A percentile compares a stretch with the other conserved stretches of the same genome.
phyloP scores from a whole-genome alignment of 352 stramenopile genomes.

The Peronospora tabacina region DNA sequence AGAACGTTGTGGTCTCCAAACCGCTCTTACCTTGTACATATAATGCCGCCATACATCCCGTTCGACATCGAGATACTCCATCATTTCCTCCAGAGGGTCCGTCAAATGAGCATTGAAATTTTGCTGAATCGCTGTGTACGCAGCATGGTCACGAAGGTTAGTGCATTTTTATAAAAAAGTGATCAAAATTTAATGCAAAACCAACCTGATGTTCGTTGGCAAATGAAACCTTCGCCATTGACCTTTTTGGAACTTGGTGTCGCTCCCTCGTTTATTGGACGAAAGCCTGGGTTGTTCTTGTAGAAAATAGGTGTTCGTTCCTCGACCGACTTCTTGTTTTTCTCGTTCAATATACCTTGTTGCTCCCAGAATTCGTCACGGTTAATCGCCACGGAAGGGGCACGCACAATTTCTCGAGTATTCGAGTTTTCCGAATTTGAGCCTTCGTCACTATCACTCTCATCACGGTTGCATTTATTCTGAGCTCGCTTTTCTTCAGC shows the following conservation, averaged over 20 bases:
- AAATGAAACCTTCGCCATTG: conserved; percentile 55
- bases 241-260: conserved; percentile 27
- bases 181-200: background rate
- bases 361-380: conserved; percentile 31
- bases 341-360: conserved; percentile 36
- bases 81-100: conserved; percentile 64
- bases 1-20: background rate
- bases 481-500: conserved; percentile 6
- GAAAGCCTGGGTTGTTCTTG: conserved; percentile 63
- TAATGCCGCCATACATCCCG: conserved; percentile 71
- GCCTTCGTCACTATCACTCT: conserved; percentile 39
- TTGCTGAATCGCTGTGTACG: conserved; percentile 40
- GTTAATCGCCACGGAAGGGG: conserved; percentile 29
- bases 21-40: conserved; percentile 58
- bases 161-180: background rate
- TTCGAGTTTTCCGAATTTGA: conserved; percentile 37
- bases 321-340: conserved; percentile 49
- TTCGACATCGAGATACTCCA: conserved; percentile 75
- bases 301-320: conserved; percentile 63
- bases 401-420: conserved; percentile 37
- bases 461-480: conserved; percentile 13
- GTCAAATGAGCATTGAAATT: conserved; percentile 78
- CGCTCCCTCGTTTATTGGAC: conserved; percentile 32
- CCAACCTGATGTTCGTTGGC: conserved; percentile 63
- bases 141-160: conserved; percentile 6